Percentiles rank a stretch among this genome's conserved stretches.
Evolutionary conservation across 2,329 filamentous ascomycete species (phyloP).

Genomic region (Cyphellophora attinorum): DNA sequence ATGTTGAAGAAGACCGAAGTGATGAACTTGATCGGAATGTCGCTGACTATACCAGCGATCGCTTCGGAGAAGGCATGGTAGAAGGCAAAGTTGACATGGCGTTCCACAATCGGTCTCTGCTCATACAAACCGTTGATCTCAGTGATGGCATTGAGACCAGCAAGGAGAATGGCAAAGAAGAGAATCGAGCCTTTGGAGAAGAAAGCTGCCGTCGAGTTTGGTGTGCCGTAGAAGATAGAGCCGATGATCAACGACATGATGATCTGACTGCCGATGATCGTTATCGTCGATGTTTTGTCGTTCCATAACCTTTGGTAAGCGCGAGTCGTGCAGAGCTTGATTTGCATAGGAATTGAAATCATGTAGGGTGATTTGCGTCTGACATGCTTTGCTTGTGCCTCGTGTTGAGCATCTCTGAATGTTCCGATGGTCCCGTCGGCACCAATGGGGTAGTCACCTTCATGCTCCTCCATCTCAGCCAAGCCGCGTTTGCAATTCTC

Average conservation of each 20-base stretch:
- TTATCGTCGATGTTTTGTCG: constrained; percentile 66
- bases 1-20: constrained; percentile 70
- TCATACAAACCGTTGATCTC: constrained; percentile 57
- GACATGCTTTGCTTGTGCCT: neutral
- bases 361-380: constrained; percentile 42
- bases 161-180: constrained; percentile 82
- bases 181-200: constrained; percentile 69
- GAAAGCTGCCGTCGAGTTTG: constrained; percentile 58
- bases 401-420: neutral
- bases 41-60: constrained; percentile 71
- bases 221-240: constrained; percentile 71
- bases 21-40: constrained; percentile 69
- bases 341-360: constrained; percentile 52
- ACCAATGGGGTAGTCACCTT: neutral
- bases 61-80: constrained; percentile 90
- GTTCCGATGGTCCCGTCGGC: neutral
- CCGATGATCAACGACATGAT: constrained; percentile 68
- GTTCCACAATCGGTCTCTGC: constrained; percentile 86
- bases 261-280: constrained; percentile 58
- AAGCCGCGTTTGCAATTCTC: neutral
- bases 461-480: neutral
- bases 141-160: constrained; percentile 45
- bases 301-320: constrained; percentile 68
- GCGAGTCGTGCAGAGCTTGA: constrained; percentile 69
- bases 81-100: constrained; percentile 75